Base-by-base conservation (phyloP, 805 yeast species). In the Ascoidea asiatica region DNA sequence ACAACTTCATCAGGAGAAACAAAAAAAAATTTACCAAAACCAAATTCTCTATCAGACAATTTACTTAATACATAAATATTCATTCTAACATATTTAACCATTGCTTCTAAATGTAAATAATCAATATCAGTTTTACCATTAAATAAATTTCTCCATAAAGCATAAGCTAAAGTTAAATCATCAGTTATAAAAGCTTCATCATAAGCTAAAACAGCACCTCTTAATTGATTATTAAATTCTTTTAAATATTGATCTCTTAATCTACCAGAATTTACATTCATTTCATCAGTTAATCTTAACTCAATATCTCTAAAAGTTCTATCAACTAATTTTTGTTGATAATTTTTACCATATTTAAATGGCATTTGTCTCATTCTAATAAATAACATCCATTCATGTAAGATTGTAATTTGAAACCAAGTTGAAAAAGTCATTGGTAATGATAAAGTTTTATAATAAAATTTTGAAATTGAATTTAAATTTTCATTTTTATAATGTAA, bases 351-450 rank as follows among this genome's bases (percentile, higher is more conserved):
- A 58, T 85, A 79, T 55, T 86, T 81, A 59, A 81, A 81, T 0
- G 97, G 97, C 82, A 92, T 72, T 7, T 94, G 94, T 61, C 99
- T 78, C 96, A 92, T 89, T 58, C 98, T 79, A 17, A 85, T 95
- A 52, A 82, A 81, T 40, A 92, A 69, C 56, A 92, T 79, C 99
- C 99, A 92, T 48, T 85, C 78, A 61, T 92, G 98, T 52, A 92
- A 69, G 1, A 81, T 69, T 5, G 95, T 84, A 49, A 92, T 82
- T 63, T 90, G 97, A 61, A 81, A 90, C 95, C 96, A 90, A 61
- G 88, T 95, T n/a, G 90, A 77, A 57, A 90, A 89, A 1, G 97
- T 81, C 57, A 74, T 71, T 35, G 95, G 95, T 56, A 92, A 66
- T 21, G 76, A 80, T 46, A 92, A 66, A 11, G 89, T 83, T 44